Conservation (phyloP, 2,329 filamentous ascomycete species). For the Metarhizium album region DNA sequence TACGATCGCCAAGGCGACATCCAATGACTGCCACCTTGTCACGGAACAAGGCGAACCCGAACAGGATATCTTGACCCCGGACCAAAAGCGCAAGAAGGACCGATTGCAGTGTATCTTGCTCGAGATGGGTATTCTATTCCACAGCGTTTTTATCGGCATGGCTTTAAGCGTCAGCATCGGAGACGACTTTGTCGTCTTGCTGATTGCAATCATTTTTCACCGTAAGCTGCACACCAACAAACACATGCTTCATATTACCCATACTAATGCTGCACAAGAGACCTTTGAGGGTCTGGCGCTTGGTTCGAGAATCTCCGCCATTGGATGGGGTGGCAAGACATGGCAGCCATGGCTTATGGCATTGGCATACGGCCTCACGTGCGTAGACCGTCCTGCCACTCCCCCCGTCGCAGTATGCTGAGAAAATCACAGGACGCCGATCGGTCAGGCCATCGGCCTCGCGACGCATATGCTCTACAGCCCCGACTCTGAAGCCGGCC, state of each 20-base stretch:
- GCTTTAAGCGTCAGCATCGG: constrained; percentile 69
- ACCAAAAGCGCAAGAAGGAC: constrained; percentile 51
- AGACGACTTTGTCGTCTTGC: constrained; percentile 65
- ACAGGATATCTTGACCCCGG: constrained; percentile 24
- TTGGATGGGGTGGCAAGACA: constrained; percentile 29
- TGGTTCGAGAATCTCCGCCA: constrained; percentile 51
- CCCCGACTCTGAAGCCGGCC: constrained; percentile 51
- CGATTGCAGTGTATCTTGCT: constrained; percentile 68
- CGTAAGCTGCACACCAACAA: constrained; percentile 16
- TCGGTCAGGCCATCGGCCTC: constrained; percentile 65
- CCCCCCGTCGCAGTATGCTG: background rate
- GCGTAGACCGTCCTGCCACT: background rate
- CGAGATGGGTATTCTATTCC: constrained; percentile 57
- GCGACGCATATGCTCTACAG: constrained; percentile 60
- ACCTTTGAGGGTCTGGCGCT: constrained; percentile 48
- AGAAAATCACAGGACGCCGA: constrained; percentile 35
- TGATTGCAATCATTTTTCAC: constrained; percentile 70
- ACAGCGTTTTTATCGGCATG: constrained; percentile 74
- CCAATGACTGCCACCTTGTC: background rate
- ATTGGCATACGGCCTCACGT: constrained; percentile 43
- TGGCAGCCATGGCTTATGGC: constrained; percentile 47
- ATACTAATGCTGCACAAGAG: constrained; percentile 13
- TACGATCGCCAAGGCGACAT: background rate
- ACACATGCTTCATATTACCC: background rate
- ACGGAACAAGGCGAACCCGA: constrained; percentile 8